Evolutionary conservation across 2,329 filamentous ascomycete genomes (phyloP).

Genomic region (Penicillium sp.): DNA sequence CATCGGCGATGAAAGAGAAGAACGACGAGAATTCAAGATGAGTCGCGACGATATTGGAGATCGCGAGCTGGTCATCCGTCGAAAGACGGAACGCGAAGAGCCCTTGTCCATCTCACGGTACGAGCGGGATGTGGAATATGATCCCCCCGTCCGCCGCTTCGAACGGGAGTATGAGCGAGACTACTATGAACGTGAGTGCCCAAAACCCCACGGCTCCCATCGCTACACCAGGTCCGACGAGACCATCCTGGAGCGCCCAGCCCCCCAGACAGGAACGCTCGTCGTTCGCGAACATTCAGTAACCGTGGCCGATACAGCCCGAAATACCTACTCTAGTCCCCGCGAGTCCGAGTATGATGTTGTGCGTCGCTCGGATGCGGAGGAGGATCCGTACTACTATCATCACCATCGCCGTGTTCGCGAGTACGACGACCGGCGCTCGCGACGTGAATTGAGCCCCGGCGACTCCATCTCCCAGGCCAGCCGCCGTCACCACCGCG

Average conservation of each 20-base stretch:
- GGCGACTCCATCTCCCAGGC: slow-evolving; percentile 57
- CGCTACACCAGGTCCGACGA: slow-evolving; percentile 57
- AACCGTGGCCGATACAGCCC: slow-evolving; percentile 55
- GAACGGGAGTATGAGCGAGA: slow-evolving; percentile 49
- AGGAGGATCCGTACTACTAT: slow-evolving; percentile 64
- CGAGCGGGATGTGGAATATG: slow-evolving; percentile 49
- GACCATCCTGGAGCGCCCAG: slow-evolving; percentile 52
- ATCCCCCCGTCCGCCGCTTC: slow-evolving; percentile 44
- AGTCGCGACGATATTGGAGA: slow-evolving; percentile 35
- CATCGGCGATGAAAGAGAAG: slow-evolving; percentile 44
- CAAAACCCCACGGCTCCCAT: slow-evolving; percentile 48
- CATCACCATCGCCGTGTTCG: slow-evolving; percentile 59
- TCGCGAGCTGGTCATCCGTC: slow-evolving; percentile 49
- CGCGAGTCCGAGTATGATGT: slow-evolving; percentile 62
- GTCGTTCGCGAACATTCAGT: slow-evolving; percentile 59
- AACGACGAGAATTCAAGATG: slow-evolving; percentile 39
- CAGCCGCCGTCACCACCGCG: slow-evolving; percentile 40
- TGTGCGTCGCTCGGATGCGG: slow-evolving; percentile 59
- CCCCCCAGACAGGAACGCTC: slow-evolving; percentile 44
- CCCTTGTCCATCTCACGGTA: slow-evolving; percentile 48
- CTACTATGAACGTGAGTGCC: slow-evolving; percentile 48
- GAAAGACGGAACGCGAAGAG: slow-evolving; percentile 50
- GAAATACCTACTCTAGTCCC: slow-evolving; percentile 51
- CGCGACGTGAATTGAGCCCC: slow-evolving; percentile 52
- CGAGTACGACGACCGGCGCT: slow-evolving; percentile 55